Conservation (phyloP, 169 alveolate species). For the Fabrea salina region DNA sequence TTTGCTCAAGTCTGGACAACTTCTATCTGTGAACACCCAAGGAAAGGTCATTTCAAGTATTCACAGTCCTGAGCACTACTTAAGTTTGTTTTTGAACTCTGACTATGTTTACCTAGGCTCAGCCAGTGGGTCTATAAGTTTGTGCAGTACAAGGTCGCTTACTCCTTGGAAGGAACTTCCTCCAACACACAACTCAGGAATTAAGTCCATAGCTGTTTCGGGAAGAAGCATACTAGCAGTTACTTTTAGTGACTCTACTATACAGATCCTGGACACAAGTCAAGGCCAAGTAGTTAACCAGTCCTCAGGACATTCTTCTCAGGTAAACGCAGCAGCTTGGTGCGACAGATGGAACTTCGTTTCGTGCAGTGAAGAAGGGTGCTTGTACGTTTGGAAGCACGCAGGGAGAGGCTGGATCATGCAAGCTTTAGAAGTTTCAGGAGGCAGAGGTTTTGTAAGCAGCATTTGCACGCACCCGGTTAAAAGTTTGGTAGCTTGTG, state of each 20-base stretch:
- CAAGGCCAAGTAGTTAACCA: slow-evolving; percentile 20
- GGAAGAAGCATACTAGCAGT: neutral
- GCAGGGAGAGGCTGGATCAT: slow-evolving; percentile 29
- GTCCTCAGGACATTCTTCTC: neutral
- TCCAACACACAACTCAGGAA: neutral
- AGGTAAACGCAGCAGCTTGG: neutral
- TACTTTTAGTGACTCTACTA: slow-evolving; percentile 12
- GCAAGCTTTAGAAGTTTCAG: slow-evolving; percentile 31
- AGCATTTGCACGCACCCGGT: slow-evolving; percentile 9
- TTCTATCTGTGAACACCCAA: neutral
- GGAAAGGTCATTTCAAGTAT: slow-evolving; percentile 9
- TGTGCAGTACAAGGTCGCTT: neutral
- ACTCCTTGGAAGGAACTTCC: slow-evolving; percentile 9
- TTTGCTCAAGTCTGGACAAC: neutral
- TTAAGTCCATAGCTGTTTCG: neutral
- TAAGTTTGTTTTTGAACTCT: neutral
- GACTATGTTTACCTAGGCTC: slow-evolving; percentile 28
- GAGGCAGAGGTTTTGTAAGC: slow-evolving; percentile 12
- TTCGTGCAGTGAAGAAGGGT: slow-evolving; percentile 2
- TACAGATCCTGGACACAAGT: neutral
- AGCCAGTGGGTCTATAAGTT: neutral
- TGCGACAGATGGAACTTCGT: slow-evolving; percentile 4
- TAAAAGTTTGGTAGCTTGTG: neutral
- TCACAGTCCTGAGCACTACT: neutral
- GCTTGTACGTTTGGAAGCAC: slow-evolving; percentile 21